phyloP scores from a whole-genome alignment of 116 monocot genomes.

The Phalaenopsis hybrid region DNA sequence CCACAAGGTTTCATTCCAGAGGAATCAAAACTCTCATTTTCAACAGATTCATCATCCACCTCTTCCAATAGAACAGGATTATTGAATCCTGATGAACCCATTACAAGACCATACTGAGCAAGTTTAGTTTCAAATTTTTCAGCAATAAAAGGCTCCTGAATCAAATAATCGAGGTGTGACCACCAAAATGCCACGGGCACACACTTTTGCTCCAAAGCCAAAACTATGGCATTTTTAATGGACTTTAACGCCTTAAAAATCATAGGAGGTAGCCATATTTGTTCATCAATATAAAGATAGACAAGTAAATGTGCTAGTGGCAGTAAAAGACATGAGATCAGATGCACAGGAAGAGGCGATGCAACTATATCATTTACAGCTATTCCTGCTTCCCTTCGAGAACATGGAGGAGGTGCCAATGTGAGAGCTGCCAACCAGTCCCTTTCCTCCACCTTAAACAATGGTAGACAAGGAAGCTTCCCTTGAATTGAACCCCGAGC shows the following conservation, averaged over 20 bases:
- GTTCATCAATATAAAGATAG: conserved; percentile 54
- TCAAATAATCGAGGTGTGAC: conserved; percentile 46
- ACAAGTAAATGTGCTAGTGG: conserved; percentile 49
- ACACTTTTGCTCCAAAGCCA: conserved; percentile 43
- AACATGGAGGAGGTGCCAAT: conserved; percentile 85
- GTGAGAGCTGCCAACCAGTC: conserved; percentile 83
- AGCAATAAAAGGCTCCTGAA: conserved; percentile 40
- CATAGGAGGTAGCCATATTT: conserved; percentile 66
- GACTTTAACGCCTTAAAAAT: conserved; percentile 47
- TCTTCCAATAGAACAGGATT: conserved; percentile 12
- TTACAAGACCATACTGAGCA: conserved; percentile 48
- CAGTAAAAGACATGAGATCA: conserved; percentile 56
- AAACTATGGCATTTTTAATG: conserved; percentile 40
- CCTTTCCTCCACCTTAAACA: conserved; percentile 59
- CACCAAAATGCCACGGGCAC: conserved; percentile 41
- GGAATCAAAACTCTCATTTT: conserved; percentile 27
- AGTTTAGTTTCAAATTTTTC: conserved; percentile 44
- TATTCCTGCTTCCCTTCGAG: conserved; percentile 77
- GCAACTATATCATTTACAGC: conserved; percentile 76
- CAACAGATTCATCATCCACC: conserved; percentile 19
- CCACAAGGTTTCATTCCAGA: conserved; percentile 18
- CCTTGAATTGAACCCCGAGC: conserved; percentile 38
- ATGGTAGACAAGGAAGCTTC: conserved; percentile 55
- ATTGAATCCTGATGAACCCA: conserved; percentile 19
- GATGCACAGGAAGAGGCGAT: conserved; percentile 54